Evolutionary conservation across 768 basidiomycete genomes (phyloP).

Genomic region (Piloderma croceum): DNA sequence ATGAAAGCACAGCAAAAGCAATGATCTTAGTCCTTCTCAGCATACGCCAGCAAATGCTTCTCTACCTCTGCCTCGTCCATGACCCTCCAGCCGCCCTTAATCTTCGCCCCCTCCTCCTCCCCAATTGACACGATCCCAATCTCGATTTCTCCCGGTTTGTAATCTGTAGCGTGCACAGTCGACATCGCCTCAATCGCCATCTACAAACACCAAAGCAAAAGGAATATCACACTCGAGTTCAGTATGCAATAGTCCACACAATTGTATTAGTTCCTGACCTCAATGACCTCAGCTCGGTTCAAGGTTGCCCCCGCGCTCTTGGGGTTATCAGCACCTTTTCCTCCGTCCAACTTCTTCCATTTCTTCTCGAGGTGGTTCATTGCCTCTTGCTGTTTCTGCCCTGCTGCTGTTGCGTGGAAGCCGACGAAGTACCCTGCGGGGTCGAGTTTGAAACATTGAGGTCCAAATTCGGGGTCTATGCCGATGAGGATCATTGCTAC

Average conservation of each 20-base stretch:
- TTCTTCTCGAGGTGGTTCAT: slow-evolving; percentile 99
- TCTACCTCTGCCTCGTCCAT: slow-evolving; percentile 77
- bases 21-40: slow-evolving; percentile 85
- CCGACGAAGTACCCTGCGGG: slow-evolving; percentile 99
- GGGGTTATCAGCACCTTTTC: slow-evolving; percentile 74
- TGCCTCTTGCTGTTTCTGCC: slow-evolving; percentile 96
- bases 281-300: slow-evolving; percentile 75
- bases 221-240: neutral
- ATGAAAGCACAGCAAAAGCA: no score
- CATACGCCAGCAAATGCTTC: slow-evolving; percentile 74
- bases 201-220: slow-evolving; percentile 40
- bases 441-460: slow-evolving; percentile 98
- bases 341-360: slow-evolving; percentile 90
- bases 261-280: slow-evolving; percentile 46
- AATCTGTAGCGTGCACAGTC: slow-evolving; percentile 91
- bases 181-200: slow-evolving; percentile 94
- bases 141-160: slow-evolving; percentile 93
- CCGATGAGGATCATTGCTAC: slow-evolving; percentile 96
- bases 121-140: slow-evolving; percentile 85
- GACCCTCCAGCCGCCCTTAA: slow-evolving; percentile 71
- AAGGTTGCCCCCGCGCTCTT: slow-evolving; percentile 69
- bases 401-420: slow-evolving; percentile 94
- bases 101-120: slow-evolving; percentile 68
- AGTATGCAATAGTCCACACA: neutral
- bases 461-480: slow-evolving; percentile 82